Evolutionary conservation across 2,329 filamentous ascomycete genomes (phyloP).

Genomic region (Aspergillus pseudoglaucus): DNA sequence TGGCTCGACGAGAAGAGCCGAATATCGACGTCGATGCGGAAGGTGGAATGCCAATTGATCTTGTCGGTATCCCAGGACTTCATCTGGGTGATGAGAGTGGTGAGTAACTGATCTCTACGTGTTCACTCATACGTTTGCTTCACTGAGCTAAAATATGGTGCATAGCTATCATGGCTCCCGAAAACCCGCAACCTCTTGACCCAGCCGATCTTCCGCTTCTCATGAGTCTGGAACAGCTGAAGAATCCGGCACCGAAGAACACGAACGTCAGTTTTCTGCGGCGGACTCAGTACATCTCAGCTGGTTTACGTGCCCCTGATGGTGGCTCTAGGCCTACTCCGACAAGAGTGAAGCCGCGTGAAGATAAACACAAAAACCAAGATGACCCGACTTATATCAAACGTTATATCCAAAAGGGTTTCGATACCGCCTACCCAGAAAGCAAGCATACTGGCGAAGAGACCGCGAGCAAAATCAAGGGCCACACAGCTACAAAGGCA

Average conservation of each 20-base stretch:
- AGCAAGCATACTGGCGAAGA: slow-evolving; percentile 56
- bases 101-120: slow-evolving; percentile 39
- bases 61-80: slow-evolving; percentile 89
- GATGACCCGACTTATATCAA: slow-evolving; percentile 58
- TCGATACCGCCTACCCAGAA: slow-evolving; percentile 57
- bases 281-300: slow-evolving; percentile 82
- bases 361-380: slow-evolving; percentile 32
- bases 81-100: slow-evolving; percentile 94
- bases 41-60: slow-evolving; percentile 91
- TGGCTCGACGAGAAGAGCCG: slow-evolving; percentile 84
- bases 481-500: slow-evolving; percentile 47
- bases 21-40: slow-evolving; percentile 98
- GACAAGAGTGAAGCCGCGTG: slow-evolving; percentile 19
- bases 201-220: slow-evolving; percentile 79
- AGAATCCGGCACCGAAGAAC: slow-evolving; percentile 71
- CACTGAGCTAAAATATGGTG: slow-evolving; percentile 9
- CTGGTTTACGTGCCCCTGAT: slow-evolving; percentile 29
- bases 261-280: slow-evolving; percentile 87
- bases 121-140: background rate
- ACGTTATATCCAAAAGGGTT: slow-evolving; percentile 56
- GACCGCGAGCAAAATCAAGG: slow-evolving; percentile 46
- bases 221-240: slow-evolving; percentile 73
- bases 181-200: slow-evolving; percentile 65
- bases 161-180: slow-evolving; percentile 72
- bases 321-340: slow-evolving; percentile 20